Base-by-base conservation (phyloP, 768 basidiomycete genomes). In the Butyriboletus loyo region DNA sequence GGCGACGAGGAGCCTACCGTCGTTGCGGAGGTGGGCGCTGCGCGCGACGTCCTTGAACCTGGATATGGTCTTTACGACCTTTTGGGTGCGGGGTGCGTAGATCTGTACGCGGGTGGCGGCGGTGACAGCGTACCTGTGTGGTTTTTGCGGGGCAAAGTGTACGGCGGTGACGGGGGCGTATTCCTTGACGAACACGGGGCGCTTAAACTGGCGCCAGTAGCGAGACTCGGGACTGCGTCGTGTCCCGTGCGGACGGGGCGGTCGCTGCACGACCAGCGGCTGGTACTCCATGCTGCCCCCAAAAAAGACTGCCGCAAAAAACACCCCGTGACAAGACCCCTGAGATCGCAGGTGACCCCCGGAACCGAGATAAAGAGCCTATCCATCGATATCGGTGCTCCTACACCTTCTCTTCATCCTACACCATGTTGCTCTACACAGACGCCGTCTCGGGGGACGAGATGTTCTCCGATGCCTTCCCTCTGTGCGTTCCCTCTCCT, bases 1-100 rank as follows among this genome's bases (percentile, higher is more conserved):
- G 0, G 95, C 97, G 0, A 97, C 88, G 8, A 98, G 82, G 34
- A 99, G 81, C 66, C 96, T 98, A 19, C 97, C 97, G 70, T 99
- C 97, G 44, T 78, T 81, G 46, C 97, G 84, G 50, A 99, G 93
- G 61, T 82, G 81, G 4, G 89, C 97, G 60, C 89, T 87, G 53
- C 94, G 77, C 1, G 96, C 94, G 32, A 95, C 87, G 65, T 98
- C 97, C 69, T 97, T 98, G 76, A 99, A 99, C 35, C 97, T 79
- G 27, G 95, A 89, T 51, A 99, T 92, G 2, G 92, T 96, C 78
- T 98, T 98, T 15, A 86, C 90, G 49, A 98, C 84, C 71, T 94
- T 95, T 72, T 98, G 95, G 4, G 96, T 98, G 48, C 92, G 86
- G 14, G 95, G 93, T 3, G 93, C 91, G 72, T 98, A 98, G 65